phyloP scores from a whole-genome alignment of 2,329 filamentous ascomycete genomes.

The Thielaviopsis cerberus region DNA sequence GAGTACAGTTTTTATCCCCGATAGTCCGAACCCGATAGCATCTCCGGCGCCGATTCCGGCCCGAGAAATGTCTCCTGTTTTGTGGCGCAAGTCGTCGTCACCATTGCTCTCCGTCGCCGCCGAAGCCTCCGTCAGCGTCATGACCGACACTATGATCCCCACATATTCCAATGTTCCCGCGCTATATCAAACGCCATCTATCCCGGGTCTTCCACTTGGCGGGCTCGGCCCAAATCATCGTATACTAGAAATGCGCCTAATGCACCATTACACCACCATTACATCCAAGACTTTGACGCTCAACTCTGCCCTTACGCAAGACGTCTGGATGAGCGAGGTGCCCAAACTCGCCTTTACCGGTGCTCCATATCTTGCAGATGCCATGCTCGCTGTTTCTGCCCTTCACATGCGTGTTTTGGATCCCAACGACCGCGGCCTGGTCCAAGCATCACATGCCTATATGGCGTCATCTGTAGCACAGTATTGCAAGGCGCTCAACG shows the following conservation, averaged over 20 bases:
- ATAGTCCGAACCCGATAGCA: neutral
- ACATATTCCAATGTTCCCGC: constrained; percentile 14
- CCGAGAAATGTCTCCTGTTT: constrained; percentile 13
- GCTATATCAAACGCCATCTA: constrained; percentile 19
- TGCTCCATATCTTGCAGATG: constrained; percentile 40
- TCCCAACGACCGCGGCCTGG: constrained; percentile 40
- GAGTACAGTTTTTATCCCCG: neutral
- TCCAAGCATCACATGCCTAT: constrained; percentile 44
- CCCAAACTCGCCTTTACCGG: constrained; percentile 42
- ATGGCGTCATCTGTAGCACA: constrained; percentile 44
- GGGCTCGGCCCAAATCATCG: constrained; percentile 16
- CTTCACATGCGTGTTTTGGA: constrained; percentile 38
- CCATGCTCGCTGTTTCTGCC: constrained; percentile 44
- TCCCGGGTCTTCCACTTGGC: constrained; percentile 6
- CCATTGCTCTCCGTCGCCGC: constrained; percentile 6
- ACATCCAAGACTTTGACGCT: constrained; percentile 42
- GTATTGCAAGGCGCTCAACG: constrained; percentile 37
- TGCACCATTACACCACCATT: constrained; percentile 45
- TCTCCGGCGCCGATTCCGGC: neutral
- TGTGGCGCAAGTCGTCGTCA: constrained; percentile 14
- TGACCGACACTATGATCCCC: constrained; percentile 10
- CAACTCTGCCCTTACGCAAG: constrained; percentile 30
- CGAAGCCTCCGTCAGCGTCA: constrained; percentile 15
- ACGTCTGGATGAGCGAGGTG: constrained; percentile 41
- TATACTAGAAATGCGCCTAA: constrained; percentile 41